A percentile compares a stretch with the other conserved stretches of the same genome.
Evolutionary conservation across 768 basidiomycete species (phyloP).

Genomic region (Tricholoma flavovirens): DNA sequence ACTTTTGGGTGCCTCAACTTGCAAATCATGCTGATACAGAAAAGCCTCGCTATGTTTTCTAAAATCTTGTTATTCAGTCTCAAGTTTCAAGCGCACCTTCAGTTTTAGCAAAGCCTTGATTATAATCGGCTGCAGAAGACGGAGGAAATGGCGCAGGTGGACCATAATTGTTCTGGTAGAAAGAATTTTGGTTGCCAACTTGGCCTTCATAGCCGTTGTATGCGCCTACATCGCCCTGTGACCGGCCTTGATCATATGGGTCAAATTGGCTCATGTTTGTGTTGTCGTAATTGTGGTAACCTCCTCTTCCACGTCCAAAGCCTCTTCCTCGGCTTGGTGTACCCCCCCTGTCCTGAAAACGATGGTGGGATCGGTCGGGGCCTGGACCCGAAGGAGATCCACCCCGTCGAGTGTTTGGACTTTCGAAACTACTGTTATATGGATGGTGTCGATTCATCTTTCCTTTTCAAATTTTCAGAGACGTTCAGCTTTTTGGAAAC

Average conservation of each 20-base stretch:
- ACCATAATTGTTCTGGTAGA: conserved; percentile 67
- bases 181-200: conserved; percentile 46
- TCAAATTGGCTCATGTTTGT: conserved; percentile 42
- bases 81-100: conserved; percentile 85
- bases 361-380: conserved; percentile 68
- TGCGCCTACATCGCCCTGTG: conserved; percentile 53
- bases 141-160: conserved; percentile 46
- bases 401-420: conserved; percentile 46
- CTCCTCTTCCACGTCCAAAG: conserved; percentile 45
- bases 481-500: conserved; percentile 11
- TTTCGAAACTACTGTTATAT: conserved; percentile 65
- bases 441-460: conserved; percentile 89
- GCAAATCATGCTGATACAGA: conserved; percentile 26
- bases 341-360: conserved; percentile 54
- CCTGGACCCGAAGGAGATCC: conserved; percentile 63
- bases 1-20: conserved; percentile 47
- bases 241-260: conserved; percentile 65
- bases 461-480: conserved; percentile 19
- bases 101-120: conserved; percentile 57
- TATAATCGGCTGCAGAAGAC: conserved; percentile 43
- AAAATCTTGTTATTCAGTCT: conserved; percentile 45
- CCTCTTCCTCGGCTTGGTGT: conserved; percentile 41
- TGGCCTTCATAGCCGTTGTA: conserved; percentile 67
- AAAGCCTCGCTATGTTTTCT: conserved; percentile 37
- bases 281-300: conserved; percentile 49